phyloP scores from a whole-genome alignment of 257 asterid species.

The Forsythia viridissima region DNA sequence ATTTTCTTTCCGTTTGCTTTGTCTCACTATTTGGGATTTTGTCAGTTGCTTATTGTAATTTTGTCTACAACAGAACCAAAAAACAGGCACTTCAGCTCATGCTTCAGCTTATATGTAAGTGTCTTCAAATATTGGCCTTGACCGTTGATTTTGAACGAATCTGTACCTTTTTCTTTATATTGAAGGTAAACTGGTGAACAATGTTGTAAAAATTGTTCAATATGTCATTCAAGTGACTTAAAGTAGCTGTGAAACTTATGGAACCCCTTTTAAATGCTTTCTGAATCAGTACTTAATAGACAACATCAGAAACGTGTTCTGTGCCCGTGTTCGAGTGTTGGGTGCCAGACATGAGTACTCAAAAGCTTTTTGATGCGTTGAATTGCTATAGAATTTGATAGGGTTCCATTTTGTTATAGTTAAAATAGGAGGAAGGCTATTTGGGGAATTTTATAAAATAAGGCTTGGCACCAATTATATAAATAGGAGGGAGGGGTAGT shows the following conservation, averaged over 20 bases:
- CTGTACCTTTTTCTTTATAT: not conserved
- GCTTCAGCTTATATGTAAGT: conserved; percentile 22
- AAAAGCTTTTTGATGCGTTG: not conserved
- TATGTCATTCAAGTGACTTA: not conserved
- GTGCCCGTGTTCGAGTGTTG: not conserved
- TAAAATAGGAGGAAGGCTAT: no score
- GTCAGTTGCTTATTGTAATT: not conserved
- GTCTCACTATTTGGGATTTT: not conserved
- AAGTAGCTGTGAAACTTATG: not conserved
- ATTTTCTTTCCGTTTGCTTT: conserved; percentile 12
- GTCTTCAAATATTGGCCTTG: not conserved
- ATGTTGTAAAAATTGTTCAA: not conserved
- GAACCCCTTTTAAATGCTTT: not conserved
- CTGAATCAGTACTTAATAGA: not conserved
- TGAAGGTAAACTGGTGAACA: not conserved
- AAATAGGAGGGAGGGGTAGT: no score
- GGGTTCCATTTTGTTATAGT: no score
- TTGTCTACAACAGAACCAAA: conserved; percentile 24
- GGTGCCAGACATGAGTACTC: not conserved
- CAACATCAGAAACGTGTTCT: not conserved
- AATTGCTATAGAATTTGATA: not conserved
- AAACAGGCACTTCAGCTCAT: not conserved
- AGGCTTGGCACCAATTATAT: no score
- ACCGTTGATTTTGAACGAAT: not conserved
- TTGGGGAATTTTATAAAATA: no score